Evolutionary conservation across 495 filamentous ascomycete species (phyloP), one percentile per base, ranked within the genome.

Genomic region (Evernia prunastri): DNA sequence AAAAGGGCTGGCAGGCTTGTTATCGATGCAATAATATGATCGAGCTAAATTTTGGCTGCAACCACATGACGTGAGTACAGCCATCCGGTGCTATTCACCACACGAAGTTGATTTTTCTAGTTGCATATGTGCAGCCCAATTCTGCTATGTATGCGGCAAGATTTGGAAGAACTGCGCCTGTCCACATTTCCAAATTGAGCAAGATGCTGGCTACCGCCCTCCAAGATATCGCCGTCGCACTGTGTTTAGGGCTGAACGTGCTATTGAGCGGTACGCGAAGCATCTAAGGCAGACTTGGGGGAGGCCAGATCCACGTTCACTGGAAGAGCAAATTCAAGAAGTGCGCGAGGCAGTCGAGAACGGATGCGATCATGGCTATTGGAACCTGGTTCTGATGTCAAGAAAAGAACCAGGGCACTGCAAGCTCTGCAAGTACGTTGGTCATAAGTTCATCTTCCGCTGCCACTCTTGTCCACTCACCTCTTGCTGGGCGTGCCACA

Each of bases 41-140:
- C 25, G 43, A 61, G 47, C 43, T 40, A 11, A 61, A 61, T 23
- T 29, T 54, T 54, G n/a, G 47, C n/a, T 54, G 60, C 15, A 37
- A 56, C 25, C 23, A 53, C 15, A 61, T 56, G 47, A 54, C 29
- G 59, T 54, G 20, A 61, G 59, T 37, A 13, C 12, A 23, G 25
- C 29, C 12, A 23, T n/a, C 17, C 25, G 4, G 6, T 13, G n/a
- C 0, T 25, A 27, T 20, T 20, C 1, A 17, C 13, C 1, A 31
- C 10, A 29, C 39, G 37, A 29, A 59, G 31, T n/a, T 15, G 37
- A 31, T 33, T 15, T 2, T 47, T 8, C 10, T n/a, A 49, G 42
- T 15, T 47, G 20, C 59, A 29, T 51, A 10, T 27, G 8, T 27
- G 27, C 9, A 29, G 4, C 27, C 4, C 17, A 59, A 6, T 35